Evolutionary conservation across 495 filamentous ascomycete genomes (phyloP).

Genomic region (Sabuloglossum arenarium): DNA sequence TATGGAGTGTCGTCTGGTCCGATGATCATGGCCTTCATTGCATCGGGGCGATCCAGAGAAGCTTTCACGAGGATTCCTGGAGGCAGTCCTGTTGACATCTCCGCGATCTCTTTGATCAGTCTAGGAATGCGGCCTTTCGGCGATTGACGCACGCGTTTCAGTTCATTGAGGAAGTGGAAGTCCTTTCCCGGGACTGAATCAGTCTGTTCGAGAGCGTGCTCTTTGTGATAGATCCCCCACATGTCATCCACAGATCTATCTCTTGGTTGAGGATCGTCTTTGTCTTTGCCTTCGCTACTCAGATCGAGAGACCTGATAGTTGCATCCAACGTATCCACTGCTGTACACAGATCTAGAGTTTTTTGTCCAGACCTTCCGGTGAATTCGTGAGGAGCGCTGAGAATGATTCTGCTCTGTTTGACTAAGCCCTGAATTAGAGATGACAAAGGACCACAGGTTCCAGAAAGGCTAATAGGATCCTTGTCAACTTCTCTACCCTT

Average conservation of each 20-base stretch:
- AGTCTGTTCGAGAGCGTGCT: not conserved
- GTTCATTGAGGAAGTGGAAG: not conserved
- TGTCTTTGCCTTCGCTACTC: not conserved
- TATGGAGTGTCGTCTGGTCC: conserved; percentile 3
- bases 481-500: not conserved
- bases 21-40: not conserved
- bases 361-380: not conserved
- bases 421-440: not conserved
- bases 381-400: not conserved
- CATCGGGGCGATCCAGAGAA: not conserved
- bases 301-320: not conserved
- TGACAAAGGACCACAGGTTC: not conserved
- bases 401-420: not conserved
- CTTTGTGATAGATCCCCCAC: not conserved
- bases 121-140: not conserved
- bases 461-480: not conserved
- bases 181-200: not conserved
- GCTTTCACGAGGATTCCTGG: conserved; percentile 1
- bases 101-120: conserved; percentile 1
- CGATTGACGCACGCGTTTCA: not conserved
- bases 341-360: not conserved
- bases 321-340: not conserved
- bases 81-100: not conserved
- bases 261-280: not conserved
- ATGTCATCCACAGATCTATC: not conserved